These are phyloP conservation scores for Aspergillus floridensis DNA, from an alignment of 2,329 filamentous ascomycete genomes.

Conservation along the genomic window DNA sequence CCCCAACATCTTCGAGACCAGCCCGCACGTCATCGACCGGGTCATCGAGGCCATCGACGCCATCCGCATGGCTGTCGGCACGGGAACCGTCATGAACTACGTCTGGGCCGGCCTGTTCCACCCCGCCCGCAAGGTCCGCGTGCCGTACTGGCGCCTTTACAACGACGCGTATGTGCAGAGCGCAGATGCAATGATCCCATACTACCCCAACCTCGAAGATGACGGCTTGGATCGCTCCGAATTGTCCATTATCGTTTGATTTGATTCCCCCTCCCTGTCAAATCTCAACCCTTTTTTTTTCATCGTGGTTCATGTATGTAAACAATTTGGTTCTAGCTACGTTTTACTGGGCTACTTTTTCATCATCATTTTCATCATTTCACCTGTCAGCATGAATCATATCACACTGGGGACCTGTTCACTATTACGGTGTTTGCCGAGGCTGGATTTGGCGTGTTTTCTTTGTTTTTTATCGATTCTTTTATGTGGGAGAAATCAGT, in stretches of 20 bases:
- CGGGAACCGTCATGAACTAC: slow-evolving; percentile 93
- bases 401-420: slow-evolving; percentile 7
- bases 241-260: slow-evolving; percentile 75
- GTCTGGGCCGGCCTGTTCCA: slow-evolving; percentile 98
- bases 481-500: too few relatives aligned
- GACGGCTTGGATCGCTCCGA: slow-evolving; percentile 76
- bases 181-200: slow-evolving; percentile 93
- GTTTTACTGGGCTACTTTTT: neutral
- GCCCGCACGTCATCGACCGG: slow-evolving; percentile 95
- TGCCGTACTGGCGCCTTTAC: slow-evolving; percentile 94
- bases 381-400: neutral
- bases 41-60: slow-evolving; percentile 98
- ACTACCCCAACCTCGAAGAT: slow-evolving; percentile 84
- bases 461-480: neutral
- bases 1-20: slow-evolving; percentile 96
- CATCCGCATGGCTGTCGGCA: slow-evolving; percentile 87
- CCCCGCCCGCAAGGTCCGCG: slow-evolving; percentile 88
- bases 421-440: slow-evolving; percentile 8
- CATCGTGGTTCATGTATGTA: slow-evolving; percentile 8
- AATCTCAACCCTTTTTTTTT: neutral
- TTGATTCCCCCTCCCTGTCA: slow-evolving; percentile 4
- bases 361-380: neutral
- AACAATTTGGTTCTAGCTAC: neutral
- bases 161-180: slow-evolving; percentile 95
- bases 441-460: slow-evolving; percentile 7